Percentiles rank a stretch among this genome's conserved stretches.
Conservation (phyloP, 768 basidiomycete species). For the Agrocybe chaxingu region DNA sequence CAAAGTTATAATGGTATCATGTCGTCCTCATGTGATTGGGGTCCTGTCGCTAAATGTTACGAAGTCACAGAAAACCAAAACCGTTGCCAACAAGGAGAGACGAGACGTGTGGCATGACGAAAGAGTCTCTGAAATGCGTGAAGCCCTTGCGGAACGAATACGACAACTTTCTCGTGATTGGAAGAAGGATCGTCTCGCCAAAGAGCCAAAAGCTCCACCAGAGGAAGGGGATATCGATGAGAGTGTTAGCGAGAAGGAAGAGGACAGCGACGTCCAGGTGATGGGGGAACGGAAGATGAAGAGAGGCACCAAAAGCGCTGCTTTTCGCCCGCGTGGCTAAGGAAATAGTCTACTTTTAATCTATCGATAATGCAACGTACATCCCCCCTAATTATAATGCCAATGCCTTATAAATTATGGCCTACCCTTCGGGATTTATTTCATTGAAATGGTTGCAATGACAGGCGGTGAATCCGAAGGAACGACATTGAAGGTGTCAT, state of each 20-base stretch:
- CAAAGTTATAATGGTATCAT: slow-evolving; percentile 42
- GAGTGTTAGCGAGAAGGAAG: slow-evolving; percentile 33
- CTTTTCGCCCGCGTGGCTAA: neutral
- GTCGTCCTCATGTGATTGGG: neutral
- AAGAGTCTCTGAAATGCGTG: slow-evolving; percentile 44
- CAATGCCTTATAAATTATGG: no score
- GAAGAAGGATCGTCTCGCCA: slow-evolving; percentile 41
- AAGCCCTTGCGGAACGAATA: slow-evolving; percentile 40
- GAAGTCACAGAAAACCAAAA: slow-evolving; percentile 24
- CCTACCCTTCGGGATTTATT: no score
- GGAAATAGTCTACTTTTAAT: neutral
- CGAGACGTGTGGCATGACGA: slow-evolving; percentile 51
- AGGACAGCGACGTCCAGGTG: slow-evolving; percentile 41
- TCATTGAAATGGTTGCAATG: no score
- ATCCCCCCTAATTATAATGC: neutral
- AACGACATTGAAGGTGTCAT: no score
- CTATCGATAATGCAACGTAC: neutral
- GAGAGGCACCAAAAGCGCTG: slow-evolving; percentile 5
- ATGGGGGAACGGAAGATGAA: slow-evolving; percentile 10
- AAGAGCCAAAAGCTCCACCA: slow-evolving; percentile 33
- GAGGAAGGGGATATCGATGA: slow-evolving; percentile 27
- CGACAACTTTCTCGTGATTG: slow-evolving; percentile 49
- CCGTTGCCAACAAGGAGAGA: slow-evolving; percentile 33
- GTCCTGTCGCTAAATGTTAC: neutral
- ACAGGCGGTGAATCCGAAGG: no score